A percentile compares a stretch with the other conserved stretches of the same genome.
Conservation (phyloP, 1,284 basidiomycete species). For the Malassezia caprae region DNA sequence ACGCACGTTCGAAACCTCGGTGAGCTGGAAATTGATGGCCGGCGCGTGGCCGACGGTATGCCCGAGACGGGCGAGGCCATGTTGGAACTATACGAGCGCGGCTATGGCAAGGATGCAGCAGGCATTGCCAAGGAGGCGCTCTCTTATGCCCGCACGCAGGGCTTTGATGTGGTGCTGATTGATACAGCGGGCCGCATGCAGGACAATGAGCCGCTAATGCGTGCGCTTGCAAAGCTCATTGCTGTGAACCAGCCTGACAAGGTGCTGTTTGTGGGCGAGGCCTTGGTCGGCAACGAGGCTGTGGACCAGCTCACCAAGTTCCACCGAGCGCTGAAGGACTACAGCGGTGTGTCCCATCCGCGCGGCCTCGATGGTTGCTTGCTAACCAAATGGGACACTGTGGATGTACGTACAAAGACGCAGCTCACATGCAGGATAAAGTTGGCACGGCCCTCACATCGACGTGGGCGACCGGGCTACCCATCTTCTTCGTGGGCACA, state of each 20-base stretch:
- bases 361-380: constrained; percentile 44
- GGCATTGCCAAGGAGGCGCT: constrained; percentile 94
- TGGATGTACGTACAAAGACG: constrained; percentile 19
- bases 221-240: constrained; percentile 43
- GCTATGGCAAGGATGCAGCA: constrained; percentile 96
- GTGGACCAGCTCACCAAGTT: constrained; percentile 46
- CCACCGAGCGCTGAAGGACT: constrained; percentile 43
- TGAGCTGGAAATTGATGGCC: constrained; percentile 55
- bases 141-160: constrained; percentile 32
- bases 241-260: constrained; percentile 45
- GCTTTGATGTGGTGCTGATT: constrained; percentile 46
- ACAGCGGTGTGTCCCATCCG: constrained; percentile 40
- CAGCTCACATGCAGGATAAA: constrained; percentile 27
- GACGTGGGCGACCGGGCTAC: constrained; percentile 42
- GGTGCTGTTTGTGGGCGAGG: constrained; percentile 48
- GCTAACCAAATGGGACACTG: constrained; percentile 47
- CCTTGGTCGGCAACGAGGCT: constrained; percentile 47
- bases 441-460: constrained; percentile 44
- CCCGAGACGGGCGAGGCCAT: constrained; percentile 19
- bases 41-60: constrained; percentile 17
- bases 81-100: constrained; percentile 88
- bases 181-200: constrained; percentile 48
- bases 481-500: constrained; percentile 45
- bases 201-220: constrained; percentile 48
- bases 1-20: constrained; percentile 92